Percentiles rank a stretch among this genome's conserved stretches.
Evolutionary conservation across 106 monocot species (phyloP).

Genomic region (Posidonia australis): DNA sequence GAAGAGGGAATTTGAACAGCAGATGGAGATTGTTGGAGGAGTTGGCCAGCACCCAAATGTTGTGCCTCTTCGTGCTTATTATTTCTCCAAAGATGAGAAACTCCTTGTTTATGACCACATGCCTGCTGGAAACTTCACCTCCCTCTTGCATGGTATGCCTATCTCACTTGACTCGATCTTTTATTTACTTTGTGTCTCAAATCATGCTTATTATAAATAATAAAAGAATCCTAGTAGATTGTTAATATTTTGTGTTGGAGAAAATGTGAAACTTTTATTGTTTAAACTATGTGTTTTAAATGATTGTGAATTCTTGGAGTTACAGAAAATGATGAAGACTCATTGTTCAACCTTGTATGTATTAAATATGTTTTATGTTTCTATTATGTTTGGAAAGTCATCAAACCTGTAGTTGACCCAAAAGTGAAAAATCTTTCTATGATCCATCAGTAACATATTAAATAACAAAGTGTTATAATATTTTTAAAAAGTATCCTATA

Average conservation of each 20-base stretch:
- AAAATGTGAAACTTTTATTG: neutral
- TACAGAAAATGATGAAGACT: too few relatives aligned
- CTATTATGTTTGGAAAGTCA: too few relatives aligned
- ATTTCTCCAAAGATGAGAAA: constrained; percentile 94
- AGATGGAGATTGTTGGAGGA: constrained; percentile 72
- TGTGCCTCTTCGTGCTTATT: constrained; percentile 71
- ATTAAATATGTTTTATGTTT: too few relatives aligned
- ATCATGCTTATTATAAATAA: neutral
- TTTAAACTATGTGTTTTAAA: neutral
- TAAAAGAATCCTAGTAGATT: too few relatives aligned
- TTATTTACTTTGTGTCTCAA: neutral
- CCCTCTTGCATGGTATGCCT: constrained; percentile 62
- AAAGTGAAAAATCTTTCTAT: too few relatives aligned
- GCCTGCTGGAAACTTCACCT: constrained; percentile 41
- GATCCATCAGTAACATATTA: too few relatives aligned
- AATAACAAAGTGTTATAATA: too few relatives aligned
- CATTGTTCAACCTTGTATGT: too few relatives aligned
- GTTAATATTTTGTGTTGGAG: neutral
- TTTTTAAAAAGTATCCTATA: too few relatives aligned
- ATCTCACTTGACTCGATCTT: neutral
- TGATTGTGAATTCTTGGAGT: too few relatives aligned
- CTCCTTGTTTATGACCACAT: constrained; percentile 82
- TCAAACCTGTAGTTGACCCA: too few relatives aligned
- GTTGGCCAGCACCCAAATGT: constrained; percentile 53
- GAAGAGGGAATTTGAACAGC: constrained; percentile 84